A percentile compares a stretch with the other conserved stretches of the same genome.
phyloP scores from a whole-genome alignment of 352 stramenopile genomes.

The Blastocystis sp. region DNA sequence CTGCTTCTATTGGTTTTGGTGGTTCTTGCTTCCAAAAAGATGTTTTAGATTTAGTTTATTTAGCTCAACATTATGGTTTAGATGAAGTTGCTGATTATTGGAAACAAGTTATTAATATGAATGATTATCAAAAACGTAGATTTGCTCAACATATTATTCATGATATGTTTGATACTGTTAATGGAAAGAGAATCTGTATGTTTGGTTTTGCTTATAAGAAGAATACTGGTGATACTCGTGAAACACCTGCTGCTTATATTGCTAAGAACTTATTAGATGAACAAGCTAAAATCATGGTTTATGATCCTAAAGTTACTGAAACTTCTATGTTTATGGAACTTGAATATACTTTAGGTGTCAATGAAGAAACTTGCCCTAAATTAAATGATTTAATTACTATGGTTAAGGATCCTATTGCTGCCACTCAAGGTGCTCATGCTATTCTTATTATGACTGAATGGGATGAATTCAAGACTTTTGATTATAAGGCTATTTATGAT shows the following conservation, averaged over 20 bases:
- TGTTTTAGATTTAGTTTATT: conserved; percentile 96
- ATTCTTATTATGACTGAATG: conserved; percentile 89
- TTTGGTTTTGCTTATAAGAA: conserved; percentile 99
- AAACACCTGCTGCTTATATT: conserved; percentile 88
- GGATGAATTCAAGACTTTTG: conserved; percentile 89
- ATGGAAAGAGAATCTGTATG: conserved; percentile 96
- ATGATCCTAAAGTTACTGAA: conserved; percentile 78
- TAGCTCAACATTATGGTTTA: conserved; percentile 87
- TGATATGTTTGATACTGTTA: conserved; percentile 97
- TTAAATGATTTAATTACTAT: conserved; percentile 62
- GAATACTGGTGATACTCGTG: conserved; percentile 92
- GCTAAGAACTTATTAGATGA: conserved; percentile 83
- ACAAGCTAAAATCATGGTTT: conserved; percentile 76
- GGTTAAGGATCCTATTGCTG: conserved; percentile 63
- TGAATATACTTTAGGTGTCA: conserved; percentile 66
- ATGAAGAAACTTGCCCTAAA: conserved; percentile 59
- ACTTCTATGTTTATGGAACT: conserved; percentile 76
- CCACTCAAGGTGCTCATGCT: conserved; percentile 68
- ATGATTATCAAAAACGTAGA: conserved; percentile 98
- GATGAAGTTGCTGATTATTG: conserved; percentile 94
- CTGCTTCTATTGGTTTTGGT: conserved; percentile 90
- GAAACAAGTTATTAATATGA: conserved; percentile 93
- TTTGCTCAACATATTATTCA: conserved; percentile 90
- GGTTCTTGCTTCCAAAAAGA: conserved; percentile 98
- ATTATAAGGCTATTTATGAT: conserved; percentile 81